phyloP scores from a whole-genome alignment of 31 red algal genomes.

The Odonthalia washingtoniensis region DNA sequence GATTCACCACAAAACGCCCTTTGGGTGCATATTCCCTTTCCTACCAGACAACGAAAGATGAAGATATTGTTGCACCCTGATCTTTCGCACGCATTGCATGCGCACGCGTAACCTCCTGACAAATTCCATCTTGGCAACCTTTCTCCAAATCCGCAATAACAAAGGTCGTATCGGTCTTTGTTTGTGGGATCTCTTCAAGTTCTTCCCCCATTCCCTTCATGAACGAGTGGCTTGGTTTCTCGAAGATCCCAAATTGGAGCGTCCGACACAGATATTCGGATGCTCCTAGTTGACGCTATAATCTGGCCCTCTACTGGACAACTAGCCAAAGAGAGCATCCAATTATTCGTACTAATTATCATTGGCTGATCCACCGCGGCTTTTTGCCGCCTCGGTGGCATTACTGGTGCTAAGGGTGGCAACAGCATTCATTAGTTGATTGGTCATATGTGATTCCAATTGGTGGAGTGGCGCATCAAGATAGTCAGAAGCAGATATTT shows the following conservation, averaged over 20 bases:
- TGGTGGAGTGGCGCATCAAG: too few species aligned
- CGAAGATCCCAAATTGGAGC: conserved; percentile 33
- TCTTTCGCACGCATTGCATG: conserved; percentile 15
- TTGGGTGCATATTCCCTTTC: neutral
- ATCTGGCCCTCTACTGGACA: neutral
- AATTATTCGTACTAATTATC: neutral
- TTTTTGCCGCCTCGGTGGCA: conserved; percentile 19
- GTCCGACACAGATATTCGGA: conserved; percentile 15
- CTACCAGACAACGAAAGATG: conserved; percentile 28
- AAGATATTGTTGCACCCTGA: conserved; percentile 17
- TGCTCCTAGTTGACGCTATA: conserved; percentile 8
- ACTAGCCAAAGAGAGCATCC: conserved; percentile 19
- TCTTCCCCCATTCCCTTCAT: neutral
- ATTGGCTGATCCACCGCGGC: neutral
- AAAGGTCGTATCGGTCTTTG: neutral
- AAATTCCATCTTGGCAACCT: conserved; percentile 8
- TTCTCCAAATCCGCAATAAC: neutral
- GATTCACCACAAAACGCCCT: conserved; percentile 45
- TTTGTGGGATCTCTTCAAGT: conserved; percentile 19
- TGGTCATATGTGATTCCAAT: neutral
- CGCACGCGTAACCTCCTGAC: conserved; percentile 2
- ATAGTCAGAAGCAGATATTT: conserved; percentile 15
- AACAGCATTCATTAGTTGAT: conserved; percentile 41
- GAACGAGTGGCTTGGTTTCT: neutral
- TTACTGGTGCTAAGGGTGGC: conserved; percentile 47